These are phyloP conservation scores for Candida frijolesensis DNA, from an alignment of 1,139 yeast species.

Conservation along the genomic window DNA sequence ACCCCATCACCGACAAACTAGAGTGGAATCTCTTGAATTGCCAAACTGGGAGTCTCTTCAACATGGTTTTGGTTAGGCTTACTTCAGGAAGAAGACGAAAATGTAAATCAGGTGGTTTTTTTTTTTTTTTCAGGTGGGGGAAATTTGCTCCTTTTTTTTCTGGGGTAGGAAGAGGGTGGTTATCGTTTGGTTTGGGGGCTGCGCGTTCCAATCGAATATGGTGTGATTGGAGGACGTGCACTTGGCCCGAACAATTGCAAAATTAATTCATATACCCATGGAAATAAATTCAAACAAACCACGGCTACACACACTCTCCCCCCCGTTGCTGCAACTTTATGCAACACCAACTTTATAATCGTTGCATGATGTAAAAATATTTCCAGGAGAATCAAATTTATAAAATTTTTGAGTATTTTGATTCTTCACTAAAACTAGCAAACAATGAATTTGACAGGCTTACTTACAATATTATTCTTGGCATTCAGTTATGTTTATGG, in stretches of 20 bases:
- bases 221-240: constrained; percentile 1
- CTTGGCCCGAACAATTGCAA: not conserved
- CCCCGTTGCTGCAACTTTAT: not conserved
- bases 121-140: constrained; percentile 48
- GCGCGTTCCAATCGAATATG: not conserved
- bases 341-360: not conserved
- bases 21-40: constrained; percentile 4
- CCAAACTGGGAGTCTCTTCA: constrained; percentile 28
- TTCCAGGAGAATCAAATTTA: not conserved
- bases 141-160: constrained; percentile 35
- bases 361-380: not conserved
- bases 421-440: too few species aligned
- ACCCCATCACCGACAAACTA: constrained; percentile 9
- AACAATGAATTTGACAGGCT: too few species aligned
- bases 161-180: not conserved
- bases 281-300: too few species aligned
- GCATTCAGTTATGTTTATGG: too few species aligned
- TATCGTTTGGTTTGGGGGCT: not conserved
- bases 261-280: not conserved
- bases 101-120: constrained; percentile 2
- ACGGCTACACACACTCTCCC: too few species aligned
- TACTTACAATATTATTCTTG: too few species aligned
- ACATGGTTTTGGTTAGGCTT: constrained; percentile 17
- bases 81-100: not conserved
- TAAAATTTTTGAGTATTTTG: not conserved